Conservation (phyloP, 257 asterid species). For the Apocynum venetum region DNA sequence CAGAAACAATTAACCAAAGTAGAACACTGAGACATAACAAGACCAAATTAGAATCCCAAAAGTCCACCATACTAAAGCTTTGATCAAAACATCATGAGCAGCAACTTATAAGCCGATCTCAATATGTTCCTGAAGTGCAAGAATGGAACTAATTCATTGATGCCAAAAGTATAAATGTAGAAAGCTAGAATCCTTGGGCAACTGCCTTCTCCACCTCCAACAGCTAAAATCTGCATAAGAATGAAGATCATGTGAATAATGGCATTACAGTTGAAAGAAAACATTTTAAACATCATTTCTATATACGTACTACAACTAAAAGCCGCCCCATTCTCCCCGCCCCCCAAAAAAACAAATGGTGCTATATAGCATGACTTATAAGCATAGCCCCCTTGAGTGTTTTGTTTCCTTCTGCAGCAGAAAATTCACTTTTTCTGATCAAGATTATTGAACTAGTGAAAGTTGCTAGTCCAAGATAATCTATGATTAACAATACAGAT, state of each 20-base stretch:
- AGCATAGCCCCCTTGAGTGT: too few relatives aligned
- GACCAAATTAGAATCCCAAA: neutral
- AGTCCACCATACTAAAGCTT: neutral
- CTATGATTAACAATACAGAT: too few relatives aligned
- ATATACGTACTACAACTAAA: too few relatives aligned
- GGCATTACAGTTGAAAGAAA: neutral
- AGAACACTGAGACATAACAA: neutral
- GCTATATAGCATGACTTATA: too few relatives aligned
- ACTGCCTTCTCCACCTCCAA: neutral
- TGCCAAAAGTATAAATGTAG: neutral
- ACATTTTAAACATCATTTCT: neutral
- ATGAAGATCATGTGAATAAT: constrained; percentile 7
- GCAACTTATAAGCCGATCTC: neutral
- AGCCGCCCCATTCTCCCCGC: too few relatives aligned
- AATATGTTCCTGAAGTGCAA: neutral
- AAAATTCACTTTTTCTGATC: too few relatives aligned
- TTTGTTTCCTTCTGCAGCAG: too few relatives aligned
- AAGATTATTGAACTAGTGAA: too few relatives aligned
- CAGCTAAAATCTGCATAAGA: neutral
- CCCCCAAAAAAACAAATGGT: too few relatives aligned
- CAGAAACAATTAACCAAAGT: neutral
- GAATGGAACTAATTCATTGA: neutral
- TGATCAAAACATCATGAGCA: neutral
- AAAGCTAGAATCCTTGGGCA: neutral
- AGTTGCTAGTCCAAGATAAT: too few relatives aligned